Percentiles rank a stretch among this genome's conserved stretches.
Evolutionary conservation across 2,329 filamentous ascomycete genomes (phyloP).

Genomic region (Fusarium sp.): DNA sequence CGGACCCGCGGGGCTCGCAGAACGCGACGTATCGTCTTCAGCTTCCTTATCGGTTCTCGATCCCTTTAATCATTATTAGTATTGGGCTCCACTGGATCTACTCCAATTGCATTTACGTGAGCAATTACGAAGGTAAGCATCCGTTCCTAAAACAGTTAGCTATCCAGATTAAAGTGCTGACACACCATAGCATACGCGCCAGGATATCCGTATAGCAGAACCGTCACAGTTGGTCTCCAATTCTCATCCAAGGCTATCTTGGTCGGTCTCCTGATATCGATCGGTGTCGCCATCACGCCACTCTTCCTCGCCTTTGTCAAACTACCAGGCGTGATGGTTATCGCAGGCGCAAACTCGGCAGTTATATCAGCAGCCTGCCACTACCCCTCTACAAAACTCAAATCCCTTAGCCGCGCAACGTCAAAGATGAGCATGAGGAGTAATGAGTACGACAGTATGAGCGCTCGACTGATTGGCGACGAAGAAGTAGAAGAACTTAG

Average conservation of each 20-base stretch:
- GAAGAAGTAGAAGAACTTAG: neutral
- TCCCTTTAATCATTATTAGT: conserved; percentile 27
- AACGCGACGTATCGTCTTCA: conserved; percentile 34
- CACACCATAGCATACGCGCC: neutral
- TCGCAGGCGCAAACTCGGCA: conserved; percentile 24
- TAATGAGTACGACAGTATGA: neutral
- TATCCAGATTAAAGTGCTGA: neutral
- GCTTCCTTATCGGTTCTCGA: conserved; percentile 32
- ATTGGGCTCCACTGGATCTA: conserved; percentile 35
- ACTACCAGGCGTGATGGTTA: conserved; percentile 22
- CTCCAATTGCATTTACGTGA: conserved; percentile 33
- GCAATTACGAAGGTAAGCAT: conserved; percentile 27
- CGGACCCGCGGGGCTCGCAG: conserved; percentile 21
- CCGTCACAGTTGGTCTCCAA: conserved; percentile 1
- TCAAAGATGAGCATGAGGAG: neutral
- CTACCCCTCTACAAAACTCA: conserved; percentile 1
- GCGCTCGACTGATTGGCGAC: neutral
- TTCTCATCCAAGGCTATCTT: conserved; percentile 23
- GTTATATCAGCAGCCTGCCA: conserved; percentile 33
- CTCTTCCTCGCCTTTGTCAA: conserved; percentile 10
- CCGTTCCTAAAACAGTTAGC: neutral
- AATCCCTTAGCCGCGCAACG: neutral
- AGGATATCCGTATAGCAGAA: neutral
- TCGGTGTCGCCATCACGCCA: conserved; percentile 5
- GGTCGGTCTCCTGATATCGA: neutral